Percentiles rank a stretch among this genome's conserved stretches.
These are phyloP conservation scores for Russula ochroleuca DNA, from an alignment of 768 basidiomycete genomes.

Conservation along the genomic window DNA sequence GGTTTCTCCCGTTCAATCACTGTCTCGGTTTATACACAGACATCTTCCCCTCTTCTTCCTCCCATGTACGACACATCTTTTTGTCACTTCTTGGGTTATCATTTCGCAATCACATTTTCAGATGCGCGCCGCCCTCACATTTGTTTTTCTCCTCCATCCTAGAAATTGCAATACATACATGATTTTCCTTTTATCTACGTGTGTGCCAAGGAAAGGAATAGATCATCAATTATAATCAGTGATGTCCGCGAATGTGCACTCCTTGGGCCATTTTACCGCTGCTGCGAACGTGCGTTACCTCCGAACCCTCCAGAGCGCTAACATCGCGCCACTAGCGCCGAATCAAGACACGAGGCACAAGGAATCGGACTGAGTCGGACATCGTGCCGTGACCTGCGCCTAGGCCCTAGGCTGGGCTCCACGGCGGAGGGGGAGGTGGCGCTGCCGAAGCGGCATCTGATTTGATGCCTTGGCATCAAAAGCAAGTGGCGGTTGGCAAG, in stretches of 20 bases:
- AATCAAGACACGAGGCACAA: not conserved
- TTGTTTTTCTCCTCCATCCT: not conserved
- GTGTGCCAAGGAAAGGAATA: not conserved
- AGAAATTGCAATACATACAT: not conserved
- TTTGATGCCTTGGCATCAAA: not conserved
- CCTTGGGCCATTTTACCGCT: too few species aligned
- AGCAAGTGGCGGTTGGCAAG: not conserved
- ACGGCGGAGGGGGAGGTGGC: not conserved
- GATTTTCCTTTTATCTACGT: not conserved
- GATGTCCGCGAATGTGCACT: not conserved
- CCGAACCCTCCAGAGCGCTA: not conserved
- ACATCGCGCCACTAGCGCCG: not conserved
- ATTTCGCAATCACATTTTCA: slow-evolving; percentile 1
- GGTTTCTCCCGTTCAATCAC: not conserved
- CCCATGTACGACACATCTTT: slow-evolving; percentile 18
- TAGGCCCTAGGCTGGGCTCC: not conserved
- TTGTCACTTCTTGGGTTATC: not conserved
- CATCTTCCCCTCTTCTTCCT: not conserved
- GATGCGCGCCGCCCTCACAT: slow-evolving; percentile 4
- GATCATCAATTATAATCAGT: not conserved
- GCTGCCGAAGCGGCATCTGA: not conserved
- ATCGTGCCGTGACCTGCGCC: not conserved
- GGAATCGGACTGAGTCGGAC: too few species aligned
- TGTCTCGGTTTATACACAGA: slow-evolving; percentile 8
- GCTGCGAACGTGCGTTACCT: too few species aligned